phyloP scores from a whole-genome alignment of 306 rosid species.

The Acacia confusa region DNA sequence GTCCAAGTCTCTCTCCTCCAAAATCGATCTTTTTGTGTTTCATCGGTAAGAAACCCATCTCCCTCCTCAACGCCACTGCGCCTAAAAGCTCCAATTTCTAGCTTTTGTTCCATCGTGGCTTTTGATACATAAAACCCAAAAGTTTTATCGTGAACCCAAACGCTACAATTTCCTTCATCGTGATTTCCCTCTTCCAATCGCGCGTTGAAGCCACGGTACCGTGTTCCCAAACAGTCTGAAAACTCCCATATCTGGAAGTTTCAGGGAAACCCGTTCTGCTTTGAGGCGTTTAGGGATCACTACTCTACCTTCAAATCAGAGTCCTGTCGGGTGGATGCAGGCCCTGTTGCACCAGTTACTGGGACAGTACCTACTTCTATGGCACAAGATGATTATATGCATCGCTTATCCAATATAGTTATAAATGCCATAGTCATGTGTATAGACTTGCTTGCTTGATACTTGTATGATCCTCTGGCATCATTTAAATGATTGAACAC shows the following conservation, averaged over 20 bases:
- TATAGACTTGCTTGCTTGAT: conserved; percentile 16
- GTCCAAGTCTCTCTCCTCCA: no score
- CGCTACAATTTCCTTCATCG: no score
- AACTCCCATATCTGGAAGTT: conserved; percentile 71
- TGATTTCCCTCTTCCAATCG: no score
- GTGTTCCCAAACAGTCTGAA: no score
- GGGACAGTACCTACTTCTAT: conserved; percentile 74
- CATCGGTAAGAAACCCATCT: no score
- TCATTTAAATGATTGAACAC: conserved; percentile 12
- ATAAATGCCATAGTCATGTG: neutral
- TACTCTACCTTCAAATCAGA: conserved; percentile 65
- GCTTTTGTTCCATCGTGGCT: no score
- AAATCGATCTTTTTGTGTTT: no score
- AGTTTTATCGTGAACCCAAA: no score
- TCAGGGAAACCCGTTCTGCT: conserved; percentile 80
- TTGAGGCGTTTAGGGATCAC: conserved; percentile 80
- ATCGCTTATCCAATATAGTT: conserved; percentile 1
- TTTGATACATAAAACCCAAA: no score
- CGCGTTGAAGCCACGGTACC: no score
- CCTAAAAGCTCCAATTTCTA: no score
- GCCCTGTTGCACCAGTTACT: conserved; percentile 66
- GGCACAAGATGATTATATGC: conserved; percentile 55
- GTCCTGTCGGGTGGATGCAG: conserved; percentile 80
- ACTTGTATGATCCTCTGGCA: neutral
- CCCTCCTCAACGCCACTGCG: no score